Percentiles rank a stretch among this genome's conserved stretches.
Conservation (phyloP, 2,329 filamentous ascomycete species). For the Alternaria sp. region DNA sequence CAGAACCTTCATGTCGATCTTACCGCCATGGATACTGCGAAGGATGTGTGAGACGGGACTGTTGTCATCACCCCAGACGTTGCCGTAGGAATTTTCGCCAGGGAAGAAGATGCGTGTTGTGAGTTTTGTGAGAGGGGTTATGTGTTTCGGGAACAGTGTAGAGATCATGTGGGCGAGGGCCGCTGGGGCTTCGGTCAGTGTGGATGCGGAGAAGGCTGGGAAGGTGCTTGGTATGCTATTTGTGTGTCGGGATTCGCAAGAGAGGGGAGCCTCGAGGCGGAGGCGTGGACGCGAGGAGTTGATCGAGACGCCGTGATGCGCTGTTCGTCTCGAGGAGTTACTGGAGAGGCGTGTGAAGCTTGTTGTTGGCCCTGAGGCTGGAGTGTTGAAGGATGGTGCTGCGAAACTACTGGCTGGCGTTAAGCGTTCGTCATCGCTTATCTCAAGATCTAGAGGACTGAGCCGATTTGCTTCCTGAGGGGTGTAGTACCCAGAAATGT, state of each 20-base stretch:
- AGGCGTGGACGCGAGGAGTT: constrained; percentile 28
- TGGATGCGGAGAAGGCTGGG: constrained; percentile 26
- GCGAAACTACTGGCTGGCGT: constrained; percentile 28
- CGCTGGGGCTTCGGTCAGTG: constrained; percentile 29
- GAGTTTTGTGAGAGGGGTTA: constrained; percentile 38
- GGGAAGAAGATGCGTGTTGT: constrained; percentile 55
- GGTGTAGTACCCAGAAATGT: constrained; percentile 53
- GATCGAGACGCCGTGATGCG: constrained; percentile 7
- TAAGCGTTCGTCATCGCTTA: constrained; percentile 24
- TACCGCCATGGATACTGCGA: constrained; percentile 49
- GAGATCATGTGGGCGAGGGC: constrained; percentile 48
- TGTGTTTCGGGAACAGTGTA: constrained; percentile 40
- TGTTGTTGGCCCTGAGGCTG: constrained; percentile 12
- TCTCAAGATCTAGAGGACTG: constrained; percentile 10
- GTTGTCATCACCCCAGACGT: constrained; percentile 52
- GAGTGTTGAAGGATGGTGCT: constrained; percentile 17
- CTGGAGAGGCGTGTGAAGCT: constrained; percentile 2
- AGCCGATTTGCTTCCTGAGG: constrained; percentile 15
- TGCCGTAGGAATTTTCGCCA: constrained; percentile 48
- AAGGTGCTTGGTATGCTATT: constrained; percentile 11
- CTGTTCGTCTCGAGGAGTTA: constrained; percentile 4
- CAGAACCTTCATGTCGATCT: constrained; percentile 43
- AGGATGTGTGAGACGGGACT: constrained; percentile 51
- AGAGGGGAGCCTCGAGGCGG: constrained; percentile 25
- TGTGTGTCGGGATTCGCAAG: background rate